Evolutionary conservation across 1,139 yeast genomes (phyloP).

Genomic region (Debaryomycetaceae sp.): DNA sequence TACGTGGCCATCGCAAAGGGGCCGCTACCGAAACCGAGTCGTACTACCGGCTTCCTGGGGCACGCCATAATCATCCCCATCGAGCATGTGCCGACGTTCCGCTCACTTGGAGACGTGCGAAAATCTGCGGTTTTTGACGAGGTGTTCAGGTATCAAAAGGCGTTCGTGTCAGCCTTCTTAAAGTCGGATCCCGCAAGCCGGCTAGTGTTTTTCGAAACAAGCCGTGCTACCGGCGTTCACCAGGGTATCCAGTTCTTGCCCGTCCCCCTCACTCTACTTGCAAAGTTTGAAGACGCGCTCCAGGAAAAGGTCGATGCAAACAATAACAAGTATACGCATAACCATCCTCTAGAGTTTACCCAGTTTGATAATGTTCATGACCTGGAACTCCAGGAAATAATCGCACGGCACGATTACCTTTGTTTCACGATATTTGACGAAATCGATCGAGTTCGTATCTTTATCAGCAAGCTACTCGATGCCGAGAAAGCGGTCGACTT

Average conservation of each 20-base stretch:
- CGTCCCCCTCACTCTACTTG: constrained; percentile 30
- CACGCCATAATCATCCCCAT: constrained; percentile 82
- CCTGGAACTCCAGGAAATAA: constrained; percentile 11
- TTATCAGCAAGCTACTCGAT: constrained; percentile 16
- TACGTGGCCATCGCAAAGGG: constrained; percentile 84
- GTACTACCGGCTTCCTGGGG: constrained; percentile 49
- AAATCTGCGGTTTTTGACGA: constrained; percentile 15
- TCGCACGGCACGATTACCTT: constrained; percentile 30
- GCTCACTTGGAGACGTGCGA: constrained; percentile 8
- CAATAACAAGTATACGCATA: constrained; percentile 35
- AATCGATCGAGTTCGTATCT: constrained; percentile 8
- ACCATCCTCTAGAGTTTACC: constrained; percentile 32
- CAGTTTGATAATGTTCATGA: constrained; percentile 16
- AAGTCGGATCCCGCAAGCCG: constrained; percentile 22
- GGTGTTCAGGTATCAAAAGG: constrained; percentile 26
- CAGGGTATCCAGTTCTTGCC: constrained; percentile 59
- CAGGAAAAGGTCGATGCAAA: constrained; percentile 33
- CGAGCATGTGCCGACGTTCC: constrained; percentile 50
- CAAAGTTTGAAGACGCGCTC: constrained; percentile 23
- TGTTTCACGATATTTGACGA: constrained; percentile 21
- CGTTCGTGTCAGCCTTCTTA: constrained; percentile 36
- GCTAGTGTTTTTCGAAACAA: constrained; percentile 52
- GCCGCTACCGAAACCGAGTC: constrained; percentile 50
- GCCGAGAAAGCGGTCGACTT: constrained; percentile 38
- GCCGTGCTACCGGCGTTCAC: constrained; percentile 47